These are phyloP conservation scores for Talinum fruticosum DNA, from an alignment of 148 eudicot species.

Conservation along the genomic window DNA sequence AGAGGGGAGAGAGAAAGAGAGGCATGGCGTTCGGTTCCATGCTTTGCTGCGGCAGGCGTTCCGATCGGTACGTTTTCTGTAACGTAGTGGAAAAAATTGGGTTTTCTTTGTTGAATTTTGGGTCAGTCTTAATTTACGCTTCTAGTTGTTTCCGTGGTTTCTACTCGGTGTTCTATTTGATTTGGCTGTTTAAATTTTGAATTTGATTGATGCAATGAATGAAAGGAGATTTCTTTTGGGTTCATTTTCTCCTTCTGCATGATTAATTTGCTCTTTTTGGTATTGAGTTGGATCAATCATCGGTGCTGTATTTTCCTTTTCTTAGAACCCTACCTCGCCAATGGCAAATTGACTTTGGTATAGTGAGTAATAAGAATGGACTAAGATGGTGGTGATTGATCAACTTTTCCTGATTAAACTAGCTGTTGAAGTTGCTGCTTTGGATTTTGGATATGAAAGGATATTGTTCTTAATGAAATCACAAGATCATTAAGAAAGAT, in stretches of 20 bases:
- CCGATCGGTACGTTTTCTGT: constrained; percentile 29
- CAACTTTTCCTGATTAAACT: not conserved
- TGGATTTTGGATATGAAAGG: not conserved
- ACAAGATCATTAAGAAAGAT: no score
- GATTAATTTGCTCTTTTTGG: not conserved
- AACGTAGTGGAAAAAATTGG: no score
- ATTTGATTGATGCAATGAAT: not conserved
- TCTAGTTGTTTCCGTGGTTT: not conserved
- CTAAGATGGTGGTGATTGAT: no score
- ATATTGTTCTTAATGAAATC: not conserved
- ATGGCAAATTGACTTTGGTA: no score
- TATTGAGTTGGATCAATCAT: not conserved
- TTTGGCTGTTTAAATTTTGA: not conserved
- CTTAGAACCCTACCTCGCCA: not conserved
- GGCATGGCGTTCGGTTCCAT: constrained; percentile 24
- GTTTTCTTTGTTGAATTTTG: constrained; percentile 6
- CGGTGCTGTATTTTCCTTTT: not conserved
- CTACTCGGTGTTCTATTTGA: not conserved
- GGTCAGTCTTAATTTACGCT: not conserved
- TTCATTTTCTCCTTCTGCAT: not conserved
- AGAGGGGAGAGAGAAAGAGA: not conserved
- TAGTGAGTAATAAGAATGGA: no score
- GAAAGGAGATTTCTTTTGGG: not conserved
- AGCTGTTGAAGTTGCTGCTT: not conserved
- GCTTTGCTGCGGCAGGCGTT: constrained; percentile 34